A percentile compares a stretch with the other conserved stretches of the same genome.
phyloP scores from a whole-genome alignment of 2,329 filamentous ascomycete species.

The Aspergillus glaucus region DNA sequence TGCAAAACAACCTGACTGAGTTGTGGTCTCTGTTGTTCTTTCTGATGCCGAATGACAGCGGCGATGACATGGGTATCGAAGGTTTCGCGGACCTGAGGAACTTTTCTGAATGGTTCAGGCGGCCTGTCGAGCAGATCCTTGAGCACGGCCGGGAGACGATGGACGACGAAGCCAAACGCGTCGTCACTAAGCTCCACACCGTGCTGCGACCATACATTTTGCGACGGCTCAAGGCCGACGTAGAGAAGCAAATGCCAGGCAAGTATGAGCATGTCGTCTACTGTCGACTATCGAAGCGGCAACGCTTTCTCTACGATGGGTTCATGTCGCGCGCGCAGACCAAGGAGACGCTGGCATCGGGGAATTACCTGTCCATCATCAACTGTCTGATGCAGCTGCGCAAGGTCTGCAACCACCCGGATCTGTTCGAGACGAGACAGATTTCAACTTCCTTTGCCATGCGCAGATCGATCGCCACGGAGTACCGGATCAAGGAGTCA shows the following conservation, averaged over 20 bases:
- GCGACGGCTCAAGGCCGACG: conserved; percentile 85
- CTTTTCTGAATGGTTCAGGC: conserved; percentile 93
- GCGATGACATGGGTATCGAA: conserved; percentile 67
- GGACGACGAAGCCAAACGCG: conserved; percentile 85
- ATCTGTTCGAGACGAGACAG: conserved; percentile 89
- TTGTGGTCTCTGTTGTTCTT: conserved; percentile 97
- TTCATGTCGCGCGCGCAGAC: conserved; percentile 90
- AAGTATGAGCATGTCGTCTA: conserved; percentile 98
- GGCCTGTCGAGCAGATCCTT: conserved; percentile 90
- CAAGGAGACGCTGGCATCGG: conserved; percentile 77
- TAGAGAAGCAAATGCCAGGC: conserved; percentile 97
- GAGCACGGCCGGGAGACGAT: conserved; percentile 91
- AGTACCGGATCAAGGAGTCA: conserved; percentile 67
- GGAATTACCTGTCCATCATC: conserved; percentile 96
- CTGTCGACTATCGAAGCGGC: conserved; percentile 88
- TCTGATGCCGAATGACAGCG: conserved; percentile 72
- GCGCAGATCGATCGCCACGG: conserved; percentile 66
- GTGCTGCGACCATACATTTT: conserved; percentile 88
- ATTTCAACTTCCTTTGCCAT: conserved; percentile 97
- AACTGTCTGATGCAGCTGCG: conserved; percentile 96
- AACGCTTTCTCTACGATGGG: conserved; percentile 91
- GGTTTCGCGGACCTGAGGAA: conserved; percentile 93
- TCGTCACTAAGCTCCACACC: conserved; percentile 89
- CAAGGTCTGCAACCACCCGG: conserved; percentile 97
- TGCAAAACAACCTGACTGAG: conserved; percentile 95